Base-by-base conservation (phyloP, 139 green algal species). In the Coelastrella sp. region DNA sequence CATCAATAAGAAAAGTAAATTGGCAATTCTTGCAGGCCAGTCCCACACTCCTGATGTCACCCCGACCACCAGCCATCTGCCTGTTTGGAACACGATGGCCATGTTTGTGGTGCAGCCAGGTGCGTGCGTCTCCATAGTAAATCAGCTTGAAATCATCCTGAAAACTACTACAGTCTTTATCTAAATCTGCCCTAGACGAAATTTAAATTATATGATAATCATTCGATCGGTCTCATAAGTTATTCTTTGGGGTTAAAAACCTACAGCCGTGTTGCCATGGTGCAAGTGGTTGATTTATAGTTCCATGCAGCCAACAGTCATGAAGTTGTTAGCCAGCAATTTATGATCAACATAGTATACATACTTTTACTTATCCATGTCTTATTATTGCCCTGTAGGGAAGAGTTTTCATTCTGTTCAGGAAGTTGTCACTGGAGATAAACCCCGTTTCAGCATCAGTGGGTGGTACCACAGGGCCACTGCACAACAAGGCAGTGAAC, bases 31-130 rank as follows among this genome's bases (percentile, higher is more conserved):
- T 72, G 14, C 91, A 96, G 94, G 90, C 59, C 61, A 90, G 59
- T 78, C 87, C 0, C 87, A 95, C 89, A 92, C 89, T n/a, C 95
- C 95, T 8, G 90, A 79, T 59, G 91, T 94, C 8, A 70, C 91
- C 57, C 95, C 95, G n/a, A 94, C 91, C 15, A 87, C 87, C 68
- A 91, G 65, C 19, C 90, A 85, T 35, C 72, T 91, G 49, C 78
- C 63, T 60, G 92, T 91, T 5, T 98, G 93, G 93, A 99, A 99
- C 95, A 94, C 84, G 57, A 97, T 99, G 95, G 97, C 94, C 66
- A 93, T 98, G 84, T 99, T 99, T 93, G 93, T 89, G 49, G 96
- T 98, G 56, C 88, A 93, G 81, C 97, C 97, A 0, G 97, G 96
- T 24, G 7, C 1, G 68, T 24, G 61, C 9, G 61, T 8, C 61